Evolutionary conservation across 345 rosid species (phyloP).

Genomic region (Cardamine resedifolia): DNA sequence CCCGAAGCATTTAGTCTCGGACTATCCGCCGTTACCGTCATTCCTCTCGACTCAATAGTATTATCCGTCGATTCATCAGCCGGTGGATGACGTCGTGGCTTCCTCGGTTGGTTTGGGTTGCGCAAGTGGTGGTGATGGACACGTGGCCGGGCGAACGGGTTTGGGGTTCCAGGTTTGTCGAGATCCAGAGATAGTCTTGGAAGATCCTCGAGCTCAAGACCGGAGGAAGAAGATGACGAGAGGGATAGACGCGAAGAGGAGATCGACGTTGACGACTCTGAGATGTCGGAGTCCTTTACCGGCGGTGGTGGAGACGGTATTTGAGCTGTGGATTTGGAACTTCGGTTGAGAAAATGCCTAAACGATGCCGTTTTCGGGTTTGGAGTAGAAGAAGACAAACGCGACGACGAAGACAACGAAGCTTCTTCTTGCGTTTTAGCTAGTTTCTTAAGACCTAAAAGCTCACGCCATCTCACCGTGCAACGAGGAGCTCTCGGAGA

Average conservation of each 20-base stretch:
- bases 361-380: conserved; percentile 52
- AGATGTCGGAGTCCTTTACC: conserved; percentile 54
- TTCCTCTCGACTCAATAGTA: conserved; percentile 44
- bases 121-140: conserved; percentile 41
- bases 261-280: conserved; percentile 51
- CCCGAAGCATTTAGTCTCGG: conserved; percentile 96
- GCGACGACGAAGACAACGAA: conserved; percentile 22
- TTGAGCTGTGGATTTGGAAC: conserved; percentile 53
- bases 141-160: conserved; percentile 56
- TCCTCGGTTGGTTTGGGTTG: conserved; percentile 52
- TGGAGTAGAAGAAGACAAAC: conserved; percentile 32
- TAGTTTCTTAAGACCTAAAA: conserved; percentile 70
- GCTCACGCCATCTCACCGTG: conserved; percentile 88
- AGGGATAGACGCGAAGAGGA: conserved; percentile 83
- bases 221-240: conserved; percentile 87
- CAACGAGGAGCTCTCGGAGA: conserved; percentile 87
- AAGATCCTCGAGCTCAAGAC: conserved; percentile 84
- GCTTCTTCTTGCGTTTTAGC: conserved; percentile 38
- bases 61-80: conserved; percentile 42
- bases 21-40: conserved; percentile 83
- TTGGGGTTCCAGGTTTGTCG: conserved; percentile 64
- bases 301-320: conserved; percentile 38
- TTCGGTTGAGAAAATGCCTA: conserved; percentile 66
- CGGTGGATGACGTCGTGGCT: conserved; percentile 52
- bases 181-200: conserved; percentile 81